These are phyloP conservation scores for Ogataea zsoltii DNA, from an alignment of 805 yeast species.

Conservation along the genomic window DNA sequence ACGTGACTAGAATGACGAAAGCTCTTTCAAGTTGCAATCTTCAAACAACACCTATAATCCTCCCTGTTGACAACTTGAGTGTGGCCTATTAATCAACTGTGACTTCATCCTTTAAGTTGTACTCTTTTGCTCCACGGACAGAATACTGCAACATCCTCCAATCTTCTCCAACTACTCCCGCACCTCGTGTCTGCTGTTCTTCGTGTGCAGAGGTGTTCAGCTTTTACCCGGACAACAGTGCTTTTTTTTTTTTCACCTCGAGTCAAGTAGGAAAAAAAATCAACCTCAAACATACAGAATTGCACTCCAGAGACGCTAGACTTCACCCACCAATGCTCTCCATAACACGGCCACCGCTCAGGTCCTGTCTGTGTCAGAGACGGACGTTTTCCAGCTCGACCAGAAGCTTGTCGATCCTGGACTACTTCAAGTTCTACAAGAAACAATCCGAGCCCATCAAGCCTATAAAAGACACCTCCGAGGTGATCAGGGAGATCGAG, in stretches of 20 bases:
- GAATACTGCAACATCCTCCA: too few species aligned
- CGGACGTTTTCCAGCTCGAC: conserved; percentile 18
- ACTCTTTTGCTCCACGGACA: too few species aligned
- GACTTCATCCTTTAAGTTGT: too few species aligned
- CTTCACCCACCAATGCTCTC: neutral
- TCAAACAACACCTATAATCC: too few species aligned
- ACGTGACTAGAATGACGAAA: too few species aligned
- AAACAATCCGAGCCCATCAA: conserved; percentile 18
- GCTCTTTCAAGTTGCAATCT: too few species aligned
- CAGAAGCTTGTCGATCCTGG: conserved; percentile 27
- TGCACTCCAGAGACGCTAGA: too few species aligned
- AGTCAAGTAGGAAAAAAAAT: neutral
- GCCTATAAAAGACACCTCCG: conserved; percentile 24
- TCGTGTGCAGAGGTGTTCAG: neutral
- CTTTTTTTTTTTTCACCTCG: neutral
- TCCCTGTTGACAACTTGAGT: too few species aligned
- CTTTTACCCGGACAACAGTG: neutral
- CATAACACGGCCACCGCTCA: conserved; percentile 1
- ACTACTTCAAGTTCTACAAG: conserved; percentile 35
- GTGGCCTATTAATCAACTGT: too few species aligned
- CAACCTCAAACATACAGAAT: too few species aligned
- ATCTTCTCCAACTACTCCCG: too few species aligned
- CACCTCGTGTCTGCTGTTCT: neutral
- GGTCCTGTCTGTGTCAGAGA: neutral
- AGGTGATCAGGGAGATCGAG: conserved; percentile 34